Conservation (phyloP, 257 asterid species). For the Plantago major region DNA sequence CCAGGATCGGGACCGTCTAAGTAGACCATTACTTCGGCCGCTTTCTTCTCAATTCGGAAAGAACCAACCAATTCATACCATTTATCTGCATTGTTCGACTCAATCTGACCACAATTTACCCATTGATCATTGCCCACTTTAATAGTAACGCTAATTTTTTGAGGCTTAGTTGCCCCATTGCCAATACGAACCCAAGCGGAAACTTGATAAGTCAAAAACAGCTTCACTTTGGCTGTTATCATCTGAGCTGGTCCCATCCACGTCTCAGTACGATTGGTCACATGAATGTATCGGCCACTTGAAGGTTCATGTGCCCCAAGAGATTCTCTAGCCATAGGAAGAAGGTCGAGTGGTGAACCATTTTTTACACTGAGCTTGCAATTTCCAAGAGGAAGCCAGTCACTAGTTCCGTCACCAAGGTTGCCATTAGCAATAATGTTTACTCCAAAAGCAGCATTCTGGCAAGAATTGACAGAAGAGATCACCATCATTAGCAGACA, state of each 20-base stretch:
- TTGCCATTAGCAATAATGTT: slow-evolving; percentile 67
- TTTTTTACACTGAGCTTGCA: slow-evolving; percentile 51
- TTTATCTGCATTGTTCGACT: slow-evolving; percentile 46
- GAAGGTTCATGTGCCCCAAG: slow-evolving; percentile 41
- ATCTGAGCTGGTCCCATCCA: slow-evolving; percentile 99
- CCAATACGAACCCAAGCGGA: slow-evolving; percentile 90
- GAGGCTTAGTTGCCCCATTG: slow-evolving; percentile 53
- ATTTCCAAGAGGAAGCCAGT: slow-evolving; percentile 86
- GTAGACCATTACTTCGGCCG: slow-evolving; percentile 56
- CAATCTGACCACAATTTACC: slow-evolving; percentile 91
- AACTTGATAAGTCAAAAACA: slow-evolving; percentile 80
- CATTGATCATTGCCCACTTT: slow-evolving; percentile 68
- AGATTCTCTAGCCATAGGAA: neutral
- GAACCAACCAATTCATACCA: slow-evolving; percentile 96
- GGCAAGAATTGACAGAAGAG: slow-evolving; percentile 16
- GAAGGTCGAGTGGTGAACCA: slow-evolving; percentile 11
- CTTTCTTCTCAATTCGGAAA: slow-evolving; percentile 72
- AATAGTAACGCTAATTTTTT: slow-evolving; percentile 64
- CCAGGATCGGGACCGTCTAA: slow-evolving; percentile 88
- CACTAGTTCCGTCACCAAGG: slow-evolving; percentile 58
- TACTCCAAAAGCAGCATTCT: slow-evolving; percentile 63
- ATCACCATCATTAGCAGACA: no score
- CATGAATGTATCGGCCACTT: slow-evolving; percentile 69
- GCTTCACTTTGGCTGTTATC: slow-evolving; percentile 63
- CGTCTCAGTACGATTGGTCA: slow-evolving; percentile 67